Conservation (phyloP, 768 basidiomycete species). For the Baorangia bicolor region DNA sequence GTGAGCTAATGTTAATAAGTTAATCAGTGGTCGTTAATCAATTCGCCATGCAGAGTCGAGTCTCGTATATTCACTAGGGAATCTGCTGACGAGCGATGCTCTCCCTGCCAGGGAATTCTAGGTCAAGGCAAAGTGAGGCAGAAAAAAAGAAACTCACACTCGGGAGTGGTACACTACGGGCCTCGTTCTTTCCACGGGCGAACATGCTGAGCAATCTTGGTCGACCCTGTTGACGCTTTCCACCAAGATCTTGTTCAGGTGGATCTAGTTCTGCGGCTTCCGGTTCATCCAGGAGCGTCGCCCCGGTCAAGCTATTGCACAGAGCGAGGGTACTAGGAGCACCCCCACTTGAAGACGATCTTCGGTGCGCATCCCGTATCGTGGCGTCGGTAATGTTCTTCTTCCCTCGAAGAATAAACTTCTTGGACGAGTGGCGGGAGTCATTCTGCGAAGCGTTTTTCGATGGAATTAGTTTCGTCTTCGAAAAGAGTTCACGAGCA, state of each 20-base stretch:
- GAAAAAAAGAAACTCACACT: constrained; percentile 12
- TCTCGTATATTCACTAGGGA: background rate
- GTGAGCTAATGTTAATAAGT: background rate
- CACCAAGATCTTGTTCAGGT: constrained; percentile 12
- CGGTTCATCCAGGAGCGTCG: constrained; percentile 42
- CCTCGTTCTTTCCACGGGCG: constrained; percentile 22
- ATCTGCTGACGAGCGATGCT: constrained; percentile 5
- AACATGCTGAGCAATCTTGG: constrained; percentile 33
- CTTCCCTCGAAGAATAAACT: constrained; percentile 19
- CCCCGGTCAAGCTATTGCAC: constrained; percentile 24
- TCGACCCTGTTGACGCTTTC: constrained; percentile 26
- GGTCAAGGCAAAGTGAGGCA: background rate
- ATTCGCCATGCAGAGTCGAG: constrained; percentile 6
- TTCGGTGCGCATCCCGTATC: constrained; percentile 14
- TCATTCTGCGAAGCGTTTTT: constrained; percentile 33
- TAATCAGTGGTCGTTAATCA: constrained; percentile 4
- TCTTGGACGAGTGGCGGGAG: constrained; percentile 24
- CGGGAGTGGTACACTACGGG: background rate
- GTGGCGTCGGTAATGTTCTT: constrained; percentile 12
- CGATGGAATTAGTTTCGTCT: constrained; percentile 67
- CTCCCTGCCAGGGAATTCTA: background rate
- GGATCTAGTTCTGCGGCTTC: constrained; percentile 32
- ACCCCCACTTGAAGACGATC: constrained; percentile 23
- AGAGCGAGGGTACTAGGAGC: background rate
- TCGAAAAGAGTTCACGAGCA: constrained; percentile 73